Evolutionary conservation across 768 basidiomycete genomes (phyloP).

Genomic region (Hysterangium stoloniferum): DNA sequence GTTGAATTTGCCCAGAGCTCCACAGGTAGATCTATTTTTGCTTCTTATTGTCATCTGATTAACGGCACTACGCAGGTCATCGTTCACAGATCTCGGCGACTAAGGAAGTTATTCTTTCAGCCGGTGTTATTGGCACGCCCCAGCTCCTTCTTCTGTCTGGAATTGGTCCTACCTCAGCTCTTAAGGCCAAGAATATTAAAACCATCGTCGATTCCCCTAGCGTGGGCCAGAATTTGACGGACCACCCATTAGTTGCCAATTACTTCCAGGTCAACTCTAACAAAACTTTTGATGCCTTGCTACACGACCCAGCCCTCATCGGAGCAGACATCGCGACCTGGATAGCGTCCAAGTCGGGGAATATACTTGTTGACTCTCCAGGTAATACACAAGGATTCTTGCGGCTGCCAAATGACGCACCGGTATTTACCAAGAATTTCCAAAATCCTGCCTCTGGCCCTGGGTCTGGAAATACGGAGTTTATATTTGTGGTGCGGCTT

Average conservation of each 20-base stretch:
- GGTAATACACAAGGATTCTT: slow-evolving; percentile 6
- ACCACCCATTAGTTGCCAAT: slow-evolving; percentile 13
- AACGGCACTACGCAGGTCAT: too few species aligned
- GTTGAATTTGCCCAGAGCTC: too few species aligned
- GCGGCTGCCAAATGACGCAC: neutral
- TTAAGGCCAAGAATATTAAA: slow-evolving; percentile 23
- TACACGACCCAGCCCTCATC: slow-evolving; percentile 10
- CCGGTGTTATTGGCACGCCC: slow-evolving; percentile 22
- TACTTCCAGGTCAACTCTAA: slow-evolving; percentile 14
- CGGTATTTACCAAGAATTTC: neutral
- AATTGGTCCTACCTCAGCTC: slow-evolving; percentile 27
- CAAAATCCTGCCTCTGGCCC: slow-evolving; percentile 30
- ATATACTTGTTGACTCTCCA: neutral
- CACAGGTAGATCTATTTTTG: too few species aligned
- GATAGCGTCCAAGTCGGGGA: slow-evolving; percentile 9
- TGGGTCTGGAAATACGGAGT: slow-evolving; percentile 27
- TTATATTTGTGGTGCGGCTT: slow-evolving; percentile 28
- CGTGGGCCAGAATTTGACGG: slow-evolving; percentile 34
- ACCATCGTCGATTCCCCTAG: slow-evolving; percentile 27
- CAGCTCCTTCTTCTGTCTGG: slow-evolving; percentile 36
- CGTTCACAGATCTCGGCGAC: slow-evolving; percentile 2
- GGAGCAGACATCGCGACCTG: slow-evolving; percentile 8
- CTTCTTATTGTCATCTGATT: too few species aligned
- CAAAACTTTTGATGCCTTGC: slow-evolving; percentile 10
- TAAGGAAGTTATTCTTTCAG: slow-evolving; percentile 17